phyloP scores from a whole-genome alignment of 495 filamentous ascomycete species.

The Aspergillus sparsus region DNA sequence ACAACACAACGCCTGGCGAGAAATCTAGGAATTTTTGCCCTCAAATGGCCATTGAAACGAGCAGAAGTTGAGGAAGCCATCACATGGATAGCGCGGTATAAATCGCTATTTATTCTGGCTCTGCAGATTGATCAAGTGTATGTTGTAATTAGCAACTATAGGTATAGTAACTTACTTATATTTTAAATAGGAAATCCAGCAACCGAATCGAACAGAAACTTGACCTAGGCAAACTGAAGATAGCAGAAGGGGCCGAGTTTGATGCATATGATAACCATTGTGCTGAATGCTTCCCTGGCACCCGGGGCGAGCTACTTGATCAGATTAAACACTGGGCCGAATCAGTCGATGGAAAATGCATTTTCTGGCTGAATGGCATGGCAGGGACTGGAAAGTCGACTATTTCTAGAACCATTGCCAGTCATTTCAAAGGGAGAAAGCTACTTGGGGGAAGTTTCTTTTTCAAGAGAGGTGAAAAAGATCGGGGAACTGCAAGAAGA shows the following conservation, averaged over 20 bases:
- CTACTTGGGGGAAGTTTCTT: constrained; percentile 5
- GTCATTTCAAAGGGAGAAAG: background rate
- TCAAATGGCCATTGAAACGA: constrained; percentile 47
- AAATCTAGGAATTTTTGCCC: constrained; percentile 35
- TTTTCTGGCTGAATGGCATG: background rate
- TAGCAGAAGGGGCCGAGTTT: background rate
- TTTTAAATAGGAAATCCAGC: background rate
- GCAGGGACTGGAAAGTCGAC: constrained; percentile 9
- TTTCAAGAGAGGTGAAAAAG: constrained; percentile 1
- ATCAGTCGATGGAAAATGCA: background rate
- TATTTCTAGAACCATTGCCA: background rate
- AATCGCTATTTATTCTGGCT: constrained; percentile 36
- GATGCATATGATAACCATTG: background rate
- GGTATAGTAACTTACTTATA: background rate
- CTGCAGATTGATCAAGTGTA: constrained; percentile 46
- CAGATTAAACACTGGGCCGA: background rate
- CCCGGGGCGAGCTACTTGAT: background rate
- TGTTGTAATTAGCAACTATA: constrained; percentile 9
- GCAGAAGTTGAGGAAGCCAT: constrained; percentile 40
- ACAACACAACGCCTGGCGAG: constrained; percentile 29
- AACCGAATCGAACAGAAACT: background rate
- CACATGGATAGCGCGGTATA: constrained; percentile 34
- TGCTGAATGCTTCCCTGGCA: background rate
- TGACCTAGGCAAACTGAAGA: background rate
- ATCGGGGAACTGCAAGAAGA: background rate